A percentile compares a stretch with the other conserved stretches of the same genome.
Conservation (phyloP, 169 alveolate species). For the Eimeria falciformis region DNA sequence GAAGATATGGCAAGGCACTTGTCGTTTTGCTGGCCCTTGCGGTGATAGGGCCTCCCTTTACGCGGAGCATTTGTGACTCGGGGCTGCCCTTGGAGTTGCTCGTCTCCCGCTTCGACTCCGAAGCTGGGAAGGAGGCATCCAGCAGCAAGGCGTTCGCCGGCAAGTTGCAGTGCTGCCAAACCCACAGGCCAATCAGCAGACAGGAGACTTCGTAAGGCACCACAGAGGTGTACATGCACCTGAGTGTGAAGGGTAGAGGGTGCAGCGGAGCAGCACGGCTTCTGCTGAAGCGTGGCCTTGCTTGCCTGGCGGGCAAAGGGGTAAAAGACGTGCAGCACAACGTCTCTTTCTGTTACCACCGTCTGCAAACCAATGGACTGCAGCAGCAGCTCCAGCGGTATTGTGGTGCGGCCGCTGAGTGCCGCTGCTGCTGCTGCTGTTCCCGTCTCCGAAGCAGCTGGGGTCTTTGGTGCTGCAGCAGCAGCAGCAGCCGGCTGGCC, state of each 20-base stretch:
- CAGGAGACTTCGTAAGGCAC: too few species aligned
- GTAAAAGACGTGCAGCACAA: conserved; percentile 73
- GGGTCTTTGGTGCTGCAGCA: not conserved
- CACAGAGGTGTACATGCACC: too few species aligned
- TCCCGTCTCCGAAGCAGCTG: conserved; percentile 25
- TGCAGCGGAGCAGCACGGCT: too few species aligned
- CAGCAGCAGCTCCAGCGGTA: conserved; percentile 71
- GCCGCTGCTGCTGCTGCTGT: conserved; percentile 54
- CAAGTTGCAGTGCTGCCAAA: conserved; percentile 17
- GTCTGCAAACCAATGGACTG: conserved; percentile 56
- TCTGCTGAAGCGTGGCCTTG: too few species aligned
- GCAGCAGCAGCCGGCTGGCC: not conserved
- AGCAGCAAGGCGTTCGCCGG: conserved; percentile 27
- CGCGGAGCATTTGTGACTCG: not conserved
- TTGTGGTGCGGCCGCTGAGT: conserved; percentile 28
- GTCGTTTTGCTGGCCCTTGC: not conserved
- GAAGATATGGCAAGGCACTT: conserved; percentile 62
- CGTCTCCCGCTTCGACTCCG: too few species aligned
- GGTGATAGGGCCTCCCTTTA: too few species aligned
- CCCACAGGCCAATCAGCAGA: conserved; percentile 3
- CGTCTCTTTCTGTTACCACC: conserved; percentile 77
- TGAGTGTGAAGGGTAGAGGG: too few species aligned
- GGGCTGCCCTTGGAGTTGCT: not conserved
- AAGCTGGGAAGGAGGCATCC: not conserved
- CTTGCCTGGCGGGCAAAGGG: conserved; percentile 54